phyloP scores from a whole-genome alignment of 106 monocot species.

The Phalaenopsis aphrodite region DNA sequence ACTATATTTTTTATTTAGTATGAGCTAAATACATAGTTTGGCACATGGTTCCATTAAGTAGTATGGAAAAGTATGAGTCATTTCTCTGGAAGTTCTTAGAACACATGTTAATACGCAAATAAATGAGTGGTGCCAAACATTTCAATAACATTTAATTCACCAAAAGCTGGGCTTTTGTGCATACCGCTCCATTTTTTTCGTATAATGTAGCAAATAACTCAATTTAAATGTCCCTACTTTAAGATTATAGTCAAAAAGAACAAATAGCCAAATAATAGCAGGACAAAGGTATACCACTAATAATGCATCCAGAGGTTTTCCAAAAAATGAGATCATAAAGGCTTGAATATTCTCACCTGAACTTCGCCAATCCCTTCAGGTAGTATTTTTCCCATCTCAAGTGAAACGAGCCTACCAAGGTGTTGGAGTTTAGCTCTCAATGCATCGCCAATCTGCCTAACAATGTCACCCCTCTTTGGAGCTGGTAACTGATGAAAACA shows the following conservation, averaged over 20 bases:
- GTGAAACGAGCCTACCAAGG: constrained; percentile 88
- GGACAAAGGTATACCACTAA: no score
- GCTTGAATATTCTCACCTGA: constrained; percentile 42
- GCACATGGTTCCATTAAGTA: no score
- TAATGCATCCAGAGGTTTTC: neutral
- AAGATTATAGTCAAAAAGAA: neutral
- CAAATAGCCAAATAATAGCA: neutral
- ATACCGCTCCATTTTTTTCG: neutral
- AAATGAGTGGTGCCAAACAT: neutral
- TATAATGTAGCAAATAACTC: neutral
- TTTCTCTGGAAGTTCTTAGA: neutral
- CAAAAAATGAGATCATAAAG: neutral
- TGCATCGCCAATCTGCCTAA: constrained; percentile 94
- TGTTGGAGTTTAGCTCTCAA: constrained; percentile 73
- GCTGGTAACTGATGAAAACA: constrained; percentile 58
- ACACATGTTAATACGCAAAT: neutral
- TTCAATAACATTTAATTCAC: neutral
- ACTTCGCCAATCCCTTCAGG: constrained; percentile 98
- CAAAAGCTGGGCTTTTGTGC: neutral
- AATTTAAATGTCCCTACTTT: neutral
- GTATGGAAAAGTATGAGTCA: neutral
- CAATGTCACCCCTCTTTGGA: constrained; percentile 95
- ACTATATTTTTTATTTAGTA: neutral
- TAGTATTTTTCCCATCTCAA: constrained; percentile 98
- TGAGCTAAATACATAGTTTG: neutral